Evolutionary conservation across 768 basidiomycete genomes (phyloP).

Genomic region (Leccinum uliginosum): DNA sequence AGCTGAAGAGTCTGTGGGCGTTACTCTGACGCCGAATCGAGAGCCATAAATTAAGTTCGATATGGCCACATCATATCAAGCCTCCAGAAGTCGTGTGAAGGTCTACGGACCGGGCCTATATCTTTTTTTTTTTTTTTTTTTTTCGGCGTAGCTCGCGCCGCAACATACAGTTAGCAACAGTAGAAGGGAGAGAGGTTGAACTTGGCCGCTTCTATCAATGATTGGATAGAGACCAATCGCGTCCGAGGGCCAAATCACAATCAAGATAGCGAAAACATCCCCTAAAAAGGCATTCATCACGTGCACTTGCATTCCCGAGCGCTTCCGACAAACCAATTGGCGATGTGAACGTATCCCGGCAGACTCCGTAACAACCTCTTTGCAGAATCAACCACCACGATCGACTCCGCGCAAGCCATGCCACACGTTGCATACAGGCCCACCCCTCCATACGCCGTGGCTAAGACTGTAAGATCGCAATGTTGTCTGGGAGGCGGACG

Average conservation of each 20-base stretch:
- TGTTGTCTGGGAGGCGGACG: background rate
- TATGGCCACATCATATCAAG: too few relatives aligned
- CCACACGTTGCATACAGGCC: constrained; percentile 38
- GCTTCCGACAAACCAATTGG: constrained; percentile 3
- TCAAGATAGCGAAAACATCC: too few relatives aligned
- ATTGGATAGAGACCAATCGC: background rate
- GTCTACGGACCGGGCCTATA: too few relatives aligned
- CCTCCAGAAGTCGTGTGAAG: too few relatives aligned
- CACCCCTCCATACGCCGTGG: constrained; percentile 35
- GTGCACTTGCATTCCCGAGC: constrained; percentile 16
- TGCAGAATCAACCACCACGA: background rate
- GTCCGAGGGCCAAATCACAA: background rate
- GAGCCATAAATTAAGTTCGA: too few relatives aligned
- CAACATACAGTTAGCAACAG: background rate
- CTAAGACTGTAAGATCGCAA: constrained; percentile 35
- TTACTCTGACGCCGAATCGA: background rate
- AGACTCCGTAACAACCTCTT: background rate
- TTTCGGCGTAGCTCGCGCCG: background rate
- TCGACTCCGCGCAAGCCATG: constrained; percentile 30
- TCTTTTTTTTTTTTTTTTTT: too few relatives aligned
- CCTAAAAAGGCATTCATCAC: constrained; percentile 3
- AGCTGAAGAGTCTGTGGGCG: background rate
- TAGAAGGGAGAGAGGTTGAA: background rate
- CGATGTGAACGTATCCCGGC: background rate
- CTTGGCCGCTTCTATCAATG: too few relatives aligned